A percentile compares a stretch with the other conserved stretches of the same genome.
These are phyloP conservation scores for Erysiphe pulchra DNA, from an alignment of 2,329 filamentous ascomycete species.

Conservation along the genomic window DNA sequence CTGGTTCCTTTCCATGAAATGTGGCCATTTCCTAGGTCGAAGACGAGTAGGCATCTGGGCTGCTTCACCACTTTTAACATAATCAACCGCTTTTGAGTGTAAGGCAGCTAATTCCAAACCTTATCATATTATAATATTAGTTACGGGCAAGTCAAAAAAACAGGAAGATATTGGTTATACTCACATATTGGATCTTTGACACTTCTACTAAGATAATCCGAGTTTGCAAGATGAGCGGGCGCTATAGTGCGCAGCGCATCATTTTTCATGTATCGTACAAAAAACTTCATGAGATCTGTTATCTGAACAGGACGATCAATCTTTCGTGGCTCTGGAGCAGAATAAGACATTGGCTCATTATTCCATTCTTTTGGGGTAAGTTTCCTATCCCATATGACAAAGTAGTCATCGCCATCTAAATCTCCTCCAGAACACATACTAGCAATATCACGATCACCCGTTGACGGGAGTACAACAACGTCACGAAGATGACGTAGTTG, in stretches of 20 bases:
- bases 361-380: slow-evolving; percentile 50
- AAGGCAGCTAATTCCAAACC: slow-evolving; percentile 46
- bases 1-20: slow-evolving; percentile 58
- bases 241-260: slow-evolving; percentile 62
- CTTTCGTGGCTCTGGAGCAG: slow-evolving; percentile 26
- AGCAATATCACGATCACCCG: slow-evolving; percentile 59
- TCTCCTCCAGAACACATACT: slow-evolving; percentile 95
- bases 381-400: slow-evolving; percentile 69
- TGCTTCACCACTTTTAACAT: slow-evolving; percentile 65
- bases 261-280: slow-evolving; percentile 81
- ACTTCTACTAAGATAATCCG: slow-evolving; percentile 34
- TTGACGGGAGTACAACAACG: slow-evolving; percentile 67
- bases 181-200: slow-evolving; percentile 43
- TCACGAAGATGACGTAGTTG: slow-evolving; percentile 54
- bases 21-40: slow-evolving; percentile 42
- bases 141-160: not conserved
- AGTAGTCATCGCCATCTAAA: slow-evolving; percentile 85
- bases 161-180: slow-evolving; percentile 7
- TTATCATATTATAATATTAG: slow-evolving; percentile 14
- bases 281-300: slow-evolving; percentile 57
- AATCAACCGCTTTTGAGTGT: slow-evolving; percentile 85
- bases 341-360: slow-evolving; percentile 52
- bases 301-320: slow-evolving; percentile 38
- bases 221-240: slow-evolving; percentile 50
- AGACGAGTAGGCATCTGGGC: slow-evolving; percentile 38